phyloP scores from a whole-genome alignment of 805 yeast species.

The Kuraishia capsulata region DNA sequence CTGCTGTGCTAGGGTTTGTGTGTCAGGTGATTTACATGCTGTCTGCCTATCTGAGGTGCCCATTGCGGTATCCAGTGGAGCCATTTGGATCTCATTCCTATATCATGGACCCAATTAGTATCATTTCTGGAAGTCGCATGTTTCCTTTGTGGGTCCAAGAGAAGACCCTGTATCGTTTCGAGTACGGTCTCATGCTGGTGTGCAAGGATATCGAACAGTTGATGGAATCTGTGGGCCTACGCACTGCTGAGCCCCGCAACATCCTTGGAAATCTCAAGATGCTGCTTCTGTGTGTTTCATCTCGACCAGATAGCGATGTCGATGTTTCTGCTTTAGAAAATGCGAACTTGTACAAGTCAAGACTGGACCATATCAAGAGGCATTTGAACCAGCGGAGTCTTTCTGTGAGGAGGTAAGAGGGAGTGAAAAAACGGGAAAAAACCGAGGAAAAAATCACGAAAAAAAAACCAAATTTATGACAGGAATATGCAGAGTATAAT shows the following conservation, averaged over 20 bases:
- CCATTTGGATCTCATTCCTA: slow-evolving; percentile 39
- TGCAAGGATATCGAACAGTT: slow-evolving; percentile 38
- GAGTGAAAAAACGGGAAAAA: background rate
- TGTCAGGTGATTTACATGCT: slow-evolving; percentile 31
- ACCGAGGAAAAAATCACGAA: background rate
- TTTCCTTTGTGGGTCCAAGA: slow-evolving; percentile 46
- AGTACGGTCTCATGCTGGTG: slow-evolving; percentile 38
- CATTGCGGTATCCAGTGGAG: slow-evolving; percentile 40
- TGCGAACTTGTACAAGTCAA: background rate
- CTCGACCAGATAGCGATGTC: background rate
- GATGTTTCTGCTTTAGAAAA: background rate
- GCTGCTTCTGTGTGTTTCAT: slow-evolving; percentile 18
- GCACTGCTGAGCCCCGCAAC: slow-evolving; percentile 20
- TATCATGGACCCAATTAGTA: slow-evolving; percentile 37
- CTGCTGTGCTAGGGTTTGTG: slow-evolving; percentile 40
- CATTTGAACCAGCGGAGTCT: background rate
- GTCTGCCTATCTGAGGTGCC: slow-evolving; percentile 30
- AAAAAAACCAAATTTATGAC: too few species aligned
- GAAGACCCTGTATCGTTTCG: slow-evolving; percentile 31
- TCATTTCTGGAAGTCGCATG: slow-evolving; percentile 24
- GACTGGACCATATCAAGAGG: background rate
- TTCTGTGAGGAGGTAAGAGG: background rate
- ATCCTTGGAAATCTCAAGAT: slow-evolving; percentile 23
- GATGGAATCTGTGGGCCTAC: slow-evolving; percentile 19
- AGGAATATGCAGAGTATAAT: too few species aligned